Evolutionary conservation across 805 yeast species (phyloP).

Genomic region (Candida michaelii): DNA sequence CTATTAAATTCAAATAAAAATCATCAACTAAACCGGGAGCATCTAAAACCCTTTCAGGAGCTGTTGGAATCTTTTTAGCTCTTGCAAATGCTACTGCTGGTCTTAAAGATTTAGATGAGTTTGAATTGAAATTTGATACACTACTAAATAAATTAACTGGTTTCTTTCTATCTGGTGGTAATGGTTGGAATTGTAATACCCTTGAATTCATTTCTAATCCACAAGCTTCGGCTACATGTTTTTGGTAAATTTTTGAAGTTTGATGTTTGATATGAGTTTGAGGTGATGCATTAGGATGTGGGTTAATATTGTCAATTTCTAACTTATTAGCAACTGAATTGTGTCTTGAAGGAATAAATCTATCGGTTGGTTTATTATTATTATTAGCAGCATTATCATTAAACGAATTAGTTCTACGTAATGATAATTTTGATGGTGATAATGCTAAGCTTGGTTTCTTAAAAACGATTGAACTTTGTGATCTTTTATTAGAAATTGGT

Average conservation of each 20-base stretch:
- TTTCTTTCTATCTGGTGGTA: constrained; percentile 64
- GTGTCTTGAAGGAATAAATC: constrained; percentile 45
- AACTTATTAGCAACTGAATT: constrained; percentile 41
- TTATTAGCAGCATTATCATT: constrained; percentile 28
- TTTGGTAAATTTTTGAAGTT: constrained; percentile 60
- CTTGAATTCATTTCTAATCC: constrained; percentile 82
- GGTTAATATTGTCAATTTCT: constrained; percentile 26
- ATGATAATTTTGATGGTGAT: constrained; percentile 26
- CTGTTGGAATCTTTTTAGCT: constrained; percentile 75
- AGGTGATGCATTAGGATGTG: constrained; percentile 50
- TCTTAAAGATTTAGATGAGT: constrained; percentile 27
- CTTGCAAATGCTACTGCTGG: constrained; percentile 61
- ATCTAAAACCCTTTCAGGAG: constrained; percentile 91
- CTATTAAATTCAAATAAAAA: constrained; percentile 79
- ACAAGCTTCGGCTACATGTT: constrained; percentile 91
- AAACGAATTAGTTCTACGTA: constrained; percentile 35
- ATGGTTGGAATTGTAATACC: constrained; percentile 82
- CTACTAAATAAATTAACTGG: constrained; percentile 34
- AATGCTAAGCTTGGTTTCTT: constrained; percentile 16
- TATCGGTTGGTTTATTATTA: constrained; percentile 30
- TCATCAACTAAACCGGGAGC: constrained; percentile 96
- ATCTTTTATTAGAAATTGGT: constrained; percentile 25
- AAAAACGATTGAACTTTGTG: constrained; percentile 25
- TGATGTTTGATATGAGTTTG: constrained; percentile 55
- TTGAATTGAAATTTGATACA: constrained; percentile 20